Evolutionary conservation across 345 rosid genomes (phyloP).

Genomic region (Hirschfeldia incana): DNA sequence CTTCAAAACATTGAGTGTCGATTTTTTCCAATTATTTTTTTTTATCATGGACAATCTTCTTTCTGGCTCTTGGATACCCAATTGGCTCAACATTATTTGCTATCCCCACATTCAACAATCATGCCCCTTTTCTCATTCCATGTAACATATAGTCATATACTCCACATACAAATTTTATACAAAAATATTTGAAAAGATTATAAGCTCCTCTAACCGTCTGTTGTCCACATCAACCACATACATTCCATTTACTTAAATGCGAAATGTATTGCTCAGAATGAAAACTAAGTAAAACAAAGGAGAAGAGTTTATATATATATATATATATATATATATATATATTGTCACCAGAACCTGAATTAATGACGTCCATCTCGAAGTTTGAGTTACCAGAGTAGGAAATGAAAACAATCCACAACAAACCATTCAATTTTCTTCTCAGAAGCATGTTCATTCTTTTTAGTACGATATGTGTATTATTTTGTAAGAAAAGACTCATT

Average conservation of each 20-base stretch:
- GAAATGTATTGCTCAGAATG: neutral
- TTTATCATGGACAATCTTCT: neutral
- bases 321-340: no score
- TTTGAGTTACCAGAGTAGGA: neutral
- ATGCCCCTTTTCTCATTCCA: slow-evolving; percentile 23
- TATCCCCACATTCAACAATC: slow-evolving; percentile 17
- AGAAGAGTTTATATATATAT: no score
- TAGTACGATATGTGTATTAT: neutral
- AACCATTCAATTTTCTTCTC: neutral
- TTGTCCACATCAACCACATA: neutral
- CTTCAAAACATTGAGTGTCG: slow-evolving; percentile 19
- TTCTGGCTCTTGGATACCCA: slow-evolving; percentile 39
- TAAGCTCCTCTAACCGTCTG: neutral
- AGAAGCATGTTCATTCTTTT: neutral
- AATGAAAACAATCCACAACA: neutral
- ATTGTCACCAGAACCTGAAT: neutral
- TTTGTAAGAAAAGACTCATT: neutral
- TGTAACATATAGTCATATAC: slow-evolving; percentile 19
- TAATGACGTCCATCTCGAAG: neutral
- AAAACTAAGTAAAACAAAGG: no score
- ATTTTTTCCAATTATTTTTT: neutral
- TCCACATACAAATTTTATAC: neutral
- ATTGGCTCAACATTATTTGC: slow-evolving; percentile 34
- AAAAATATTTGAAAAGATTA: neutral
- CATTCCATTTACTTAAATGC: neutral